phyloP scores from a whole-genome alignment of 805 yeast genomes.

The Ogataea dorogensis region DNA sequence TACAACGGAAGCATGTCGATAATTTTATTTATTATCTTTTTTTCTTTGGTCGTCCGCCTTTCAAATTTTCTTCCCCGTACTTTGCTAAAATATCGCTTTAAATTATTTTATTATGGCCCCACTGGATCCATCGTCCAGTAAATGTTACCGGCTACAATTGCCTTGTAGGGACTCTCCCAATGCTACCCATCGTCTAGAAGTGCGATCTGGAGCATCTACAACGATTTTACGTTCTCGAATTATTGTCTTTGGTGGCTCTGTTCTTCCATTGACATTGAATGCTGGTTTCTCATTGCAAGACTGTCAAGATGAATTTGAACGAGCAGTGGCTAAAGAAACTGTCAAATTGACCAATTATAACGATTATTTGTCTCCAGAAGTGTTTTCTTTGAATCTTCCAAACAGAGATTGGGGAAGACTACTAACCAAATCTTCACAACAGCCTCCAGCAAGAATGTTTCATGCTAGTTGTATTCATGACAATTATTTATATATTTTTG shows the following conservation, averaged over 20 bases:
- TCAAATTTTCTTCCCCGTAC: conserved; percentile 9
- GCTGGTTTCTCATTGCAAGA: conserved; percentile 38
- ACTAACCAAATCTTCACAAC: conserved; percentile 32
- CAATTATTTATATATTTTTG: conserved; percentile 55
- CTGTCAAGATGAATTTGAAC: conserved; percentile 38
- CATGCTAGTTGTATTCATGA: conserved; percentile 56
- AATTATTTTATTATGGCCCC: conserved; percentile 47
- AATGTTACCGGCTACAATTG: conserved; percentile 53
- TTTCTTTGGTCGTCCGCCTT: conserved; percentile 4
- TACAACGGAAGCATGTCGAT: conserved; percentile 77
- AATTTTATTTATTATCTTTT: conserved; percentile 1
- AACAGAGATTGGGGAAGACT: conserved; percentile 53
- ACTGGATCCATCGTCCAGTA: conserved; percentile 60
- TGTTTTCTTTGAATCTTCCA: conserved; percentile 58
- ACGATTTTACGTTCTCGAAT: conserved; percentile 57
- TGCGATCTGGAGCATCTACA: conserved; percentile 68
- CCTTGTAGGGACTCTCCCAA: conserved; percentile 53
- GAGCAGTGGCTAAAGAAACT: conserved; percentile 3
- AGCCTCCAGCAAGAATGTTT: conserved; percentile 50
- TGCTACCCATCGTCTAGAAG: conserved; percentile 52
- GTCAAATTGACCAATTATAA: conserved; percentile 13
- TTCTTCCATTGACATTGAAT: conserved; percentile 51
- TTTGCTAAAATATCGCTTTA: background rate
- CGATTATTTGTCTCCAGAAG: conserved; percentile 56
- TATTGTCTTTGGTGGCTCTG: conserved; percentile 67